These are phyloP conservation scores for Malus hybrid DNA, from an alignment of 331 rosid genomes.

Conservation along the genomic window DNA sequence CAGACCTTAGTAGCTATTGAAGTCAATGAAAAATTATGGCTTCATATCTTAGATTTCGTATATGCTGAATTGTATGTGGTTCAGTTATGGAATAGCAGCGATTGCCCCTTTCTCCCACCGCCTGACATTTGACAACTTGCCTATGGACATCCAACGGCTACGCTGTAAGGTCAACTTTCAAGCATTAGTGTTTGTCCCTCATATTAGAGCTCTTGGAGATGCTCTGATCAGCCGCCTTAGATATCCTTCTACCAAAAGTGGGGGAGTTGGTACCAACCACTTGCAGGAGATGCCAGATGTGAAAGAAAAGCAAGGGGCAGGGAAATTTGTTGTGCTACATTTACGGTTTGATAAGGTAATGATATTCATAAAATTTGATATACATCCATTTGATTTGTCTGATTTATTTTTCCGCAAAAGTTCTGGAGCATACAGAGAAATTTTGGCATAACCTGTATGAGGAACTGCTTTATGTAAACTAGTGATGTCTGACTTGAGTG, in stretches of 20 bases:
- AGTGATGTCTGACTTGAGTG: not conserved
- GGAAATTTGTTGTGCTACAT: conserved; percentile 78
- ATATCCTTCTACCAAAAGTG: conserved; percentile 33
- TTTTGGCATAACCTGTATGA: not conserved
- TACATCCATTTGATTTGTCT: not conserved
- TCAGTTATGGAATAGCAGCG: conserved; percentile 83
- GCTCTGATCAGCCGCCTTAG: conserved; percentile 69
- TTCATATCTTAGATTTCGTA: conserved; percentile 7
- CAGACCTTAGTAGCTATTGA: not conserved
- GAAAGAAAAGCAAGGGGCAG: conserved; percentile 26
- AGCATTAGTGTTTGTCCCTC: conserved; percentile 80
- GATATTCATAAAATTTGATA: not conserved
- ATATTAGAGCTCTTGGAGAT: conserved; percentile 72
- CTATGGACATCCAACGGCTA: conserved; percentile 69
- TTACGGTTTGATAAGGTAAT: conserved; percentile 86
- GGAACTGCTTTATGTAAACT: not conserved
- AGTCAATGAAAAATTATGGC: not conserved
- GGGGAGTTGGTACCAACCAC: conserved; percentile 31
- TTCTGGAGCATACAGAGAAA: not conserved
- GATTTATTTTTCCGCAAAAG: not conserved
- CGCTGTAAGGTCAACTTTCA: conserved; percentile 86
- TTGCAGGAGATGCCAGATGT: conserved; percentile 37
- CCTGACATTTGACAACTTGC: conserved; percentile 72
- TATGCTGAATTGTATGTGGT: conserved; percentile 19
- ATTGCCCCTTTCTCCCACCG: conserved; percentile 93